Evolutionary conservation across 2,329 filamentous ascomycete species (phyloP), one percentile per base, ranked within the genome.

Genomic region (Penicillium sp.): DNA sequence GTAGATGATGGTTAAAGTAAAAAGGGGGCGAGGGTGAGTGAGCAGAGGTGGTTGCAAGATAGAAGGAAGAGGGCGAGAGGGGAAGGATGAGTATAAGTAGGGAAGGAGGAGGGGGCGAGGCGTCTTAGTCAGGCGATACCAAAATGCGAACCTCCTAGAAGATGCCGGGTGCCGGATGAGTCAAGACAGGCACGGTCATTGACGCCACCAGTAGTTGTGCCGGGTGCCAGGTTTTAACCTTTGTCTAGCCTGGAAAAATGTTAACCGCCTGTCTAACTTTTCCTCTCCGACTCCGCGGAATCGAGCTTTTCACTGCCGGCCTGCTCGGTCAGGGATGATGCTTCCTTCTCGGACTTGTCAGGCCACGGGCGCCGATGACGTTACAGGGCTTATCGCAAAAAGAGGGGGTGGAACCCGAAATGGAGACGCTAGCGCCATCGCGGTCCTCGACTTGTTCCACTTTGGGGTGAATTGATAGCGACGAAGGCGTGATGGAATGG

Each of bases 41-140:
- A 45, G 41, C 39, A 34, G 45, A 26, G 46, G 32, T 20, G 13
- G 36, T 19, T 14, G 18, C 16, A 39, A 38, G 41, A 43, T 38
- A 43, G 39, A 31, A 39, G 39, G 46, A 40, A 42, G 39, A 40
- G 41, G 39, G 34, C 46, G 40, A 42, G 35, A 44, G 43, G 48
- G 48, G 50, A 51, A 50, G 39, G 56, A 53, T 58, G n/a, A n/a
- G n/a, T n/a, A n/a, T 53, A 52, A 48, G 43, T 56, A 50, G 39
- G 26, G 43, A 41, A 51, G 47, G 45, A n/a, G n/a, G n/a, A n/a
- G 53, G 44, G 36, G 45, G 50, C 41, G 36, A 40, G 36, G 35
- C 29, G 38, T 41, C 48, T 51, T 48, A 51, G 50, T 49, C 42
- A 54, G 45, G 41, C 16, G 27, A 29, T 20, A 29, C 29, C 26